Conservation (phyloP, 805 yeast species). For the Kodamaea laetipori region DNA sequence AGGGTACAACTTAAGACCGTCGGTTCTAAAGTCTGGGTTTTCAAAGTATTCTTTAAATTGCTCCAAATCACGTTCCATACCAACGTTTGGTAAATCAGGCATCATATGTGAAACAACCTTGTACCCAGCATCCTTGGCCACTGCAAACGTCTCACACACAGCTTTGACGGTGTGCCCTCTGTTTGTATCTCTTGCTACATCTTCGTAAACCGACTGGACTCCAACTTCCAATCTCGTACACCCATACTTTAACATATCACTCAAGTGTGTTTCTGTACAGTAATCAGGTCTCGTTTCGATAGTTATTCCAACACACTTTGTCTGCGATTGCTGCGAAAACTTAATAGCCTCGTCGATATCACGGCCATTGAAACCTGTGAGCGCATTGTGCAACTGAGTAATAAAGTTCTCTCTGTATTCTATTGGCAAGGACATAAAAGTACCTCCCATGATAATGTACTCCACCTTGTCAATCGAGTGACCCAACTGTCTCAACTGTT, state of each 20-base stretch:
- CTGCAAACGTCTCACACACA: conserved; percentile 92
- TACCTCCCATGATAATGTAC: conserved; percentile 98
- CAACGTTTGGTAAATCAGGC: conserved; percentile 99
- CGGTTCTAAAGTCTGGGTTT: conserved; percentile 95
- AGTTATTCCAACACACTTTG: conserved; percentile 97
- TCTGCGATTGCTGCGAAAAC: conserved; percentile 89
- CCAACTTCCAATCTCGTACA: conserved; percentile 97
- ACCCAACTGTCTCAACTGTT: conserved; percentile 91
- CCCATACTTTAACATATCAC: conserved; percentile 94
- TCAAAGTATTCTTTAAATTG: conserved; percentile 97
- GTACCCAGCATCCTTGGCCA: conserved; percentile 98
- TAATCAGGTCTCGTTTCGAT: conserved; percentile 98
- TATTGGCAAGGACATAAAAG: conserved; percentile 91
- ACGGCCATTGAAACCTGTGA: conserved; percentile 87
- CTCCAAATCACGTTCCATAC: conserved; percentile 96
- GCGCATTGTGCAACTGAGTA: conserved; percentile 87
- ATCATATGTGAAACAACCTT: conserved; percentile 98
- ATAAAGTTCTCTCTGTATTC: conserved; percentile 90
- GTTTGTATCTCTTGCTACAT: conserved; percentile 97
- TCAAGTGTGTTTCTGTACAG: conserved; percentile 92
- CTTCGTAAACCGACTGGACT: conserved; percentile 95
- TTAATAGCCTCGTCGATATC: conserved; percentile 87
- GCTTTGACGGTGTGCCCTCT: conserved; percentile 97
- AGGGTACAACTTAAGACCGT: conserved; percentile 93
- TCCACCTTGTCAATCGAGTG: conserved; percentile 97